Evolutionary conservation across 805 yeast species (phyloP).

Genomic region (Saturnispora zaruensis): DNA sequence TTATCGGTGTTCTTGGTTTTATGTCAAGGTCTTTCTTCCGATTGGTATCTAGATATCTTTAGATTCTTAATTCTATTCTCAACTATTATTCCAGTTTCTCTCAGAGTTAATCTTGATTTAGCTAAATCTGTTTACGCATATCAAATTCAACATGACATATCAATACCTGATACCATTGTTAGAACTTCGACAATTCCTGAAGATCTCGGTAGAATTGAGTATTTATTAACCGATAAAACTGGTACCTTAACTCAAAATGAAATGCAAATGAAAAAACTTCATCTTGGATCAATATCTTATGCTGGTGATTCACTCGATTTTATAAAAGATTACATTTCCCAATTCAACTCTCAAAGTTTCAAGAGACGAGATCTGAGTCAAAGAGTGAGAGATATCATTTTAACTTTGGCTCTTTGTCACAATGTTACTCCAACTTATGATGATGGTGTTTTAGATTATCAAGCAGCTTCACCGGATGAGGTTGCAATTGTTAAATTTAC

Average conservation of each 20-base stretch:
- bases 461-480: constrained; percentile 98
- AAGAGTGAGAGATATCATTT: constrained; percentile 70
- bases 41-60: constrained; percentile 89
- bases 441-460: constrained; percentile 65
- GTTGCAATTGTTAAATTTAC: constrained; percentile 93
- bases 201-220: constrained; percentile 93
- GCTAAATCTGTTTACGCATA: constrained; percentile 95
- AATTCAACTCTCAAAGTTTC: constrained; percentile 21
- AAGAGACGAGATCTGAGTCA: constrained; percentile 62
- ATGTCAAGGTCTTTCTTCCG: constrained; percentile 59
- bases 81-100: constrained; percentile 91
- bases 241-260: constrained; percentile 98
- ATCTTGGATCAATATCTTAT: constrained; percentile 86
- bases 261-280: constrained; percentile 91
- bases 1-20: constrained; percentile 72
- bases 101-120: constrained; percentile 88
- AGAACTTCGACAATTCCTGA: constrained; percentile 97
- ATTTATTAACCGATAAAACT: constrained; percentile 85
- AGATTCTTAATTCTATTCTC: constrained; percentile 87
- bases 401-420: constrained; percentile 89
- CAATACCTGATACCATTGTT: constrained; percentile 81
- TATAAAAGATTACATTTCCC: constrained; percentile 56
- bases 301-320: constrained; percentile 90
- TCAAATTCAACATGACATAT: constrained; percentile 81
- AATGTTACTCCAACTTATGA: constrained; percentile 92